These are phyloP conservation scores for Russula abietina DNA, from an alignment of 768 basidiomycete genomes.

Conservation along the genomic window DNA sequence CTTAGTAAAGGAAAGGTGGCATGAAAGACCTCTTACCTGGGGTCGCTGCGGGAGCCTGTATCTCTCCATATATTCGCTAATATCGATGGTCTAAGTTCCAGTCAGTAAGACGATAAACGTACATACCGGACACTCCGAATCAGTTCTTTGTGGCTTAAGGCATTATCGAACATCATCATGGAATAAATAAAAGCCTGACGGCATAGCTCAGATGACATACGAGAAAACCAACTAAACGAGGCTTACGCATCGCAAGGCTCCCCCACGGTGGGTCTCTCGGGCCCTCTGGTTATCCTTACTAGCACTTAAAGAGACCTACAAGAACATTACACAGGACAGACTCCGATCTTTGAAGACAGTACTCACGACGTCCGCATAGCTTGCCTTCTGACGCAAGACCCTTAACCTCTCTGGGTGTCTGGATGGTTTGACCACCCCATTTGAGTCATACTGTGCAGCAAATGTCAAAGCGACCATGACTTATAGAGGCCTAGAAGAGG, in stretches of 20 bases:
- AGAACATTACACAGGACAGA: background rate
- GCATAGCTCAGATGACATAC: background rate
- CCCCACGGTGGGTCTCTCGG: background rate
- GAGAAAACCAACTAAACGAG: background rate
- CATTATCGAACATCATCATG: background rate
- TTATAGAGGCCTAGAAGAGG: background rate
- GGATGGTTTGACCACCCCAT: background rate
- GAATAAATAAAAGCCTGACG: slow-evolving; percentile 4
- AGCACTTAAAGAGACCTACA: slow-evolving; percentile 2
- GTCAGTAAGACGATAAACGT: too few relatives aligned
- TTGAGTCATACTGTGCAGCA: background rate
- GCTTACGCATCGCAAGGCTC: background rate
- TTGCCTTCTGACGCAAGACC: background rate
- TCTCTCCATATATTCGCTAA: background rate
- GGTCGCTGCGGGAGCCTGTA: background rate
- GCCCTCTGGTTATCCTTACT: background rate
- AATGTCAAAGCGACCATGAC: background rate
- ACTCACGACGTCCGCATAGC: background rate
- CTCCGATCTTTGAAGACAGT: background rate
- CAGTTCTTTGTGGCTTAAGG: background rate
- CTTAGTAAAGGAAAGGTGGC: background rate
- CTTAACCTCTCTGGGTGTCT: background rate
- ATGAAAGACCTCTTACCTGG: background rate
- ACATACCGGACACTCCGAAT: background rate
- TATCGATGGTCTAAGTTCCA: background rate